Evolutionary conservation across 139 green algal species (phyloP).

Genomic region (Tetraselmis striata): DNA sequence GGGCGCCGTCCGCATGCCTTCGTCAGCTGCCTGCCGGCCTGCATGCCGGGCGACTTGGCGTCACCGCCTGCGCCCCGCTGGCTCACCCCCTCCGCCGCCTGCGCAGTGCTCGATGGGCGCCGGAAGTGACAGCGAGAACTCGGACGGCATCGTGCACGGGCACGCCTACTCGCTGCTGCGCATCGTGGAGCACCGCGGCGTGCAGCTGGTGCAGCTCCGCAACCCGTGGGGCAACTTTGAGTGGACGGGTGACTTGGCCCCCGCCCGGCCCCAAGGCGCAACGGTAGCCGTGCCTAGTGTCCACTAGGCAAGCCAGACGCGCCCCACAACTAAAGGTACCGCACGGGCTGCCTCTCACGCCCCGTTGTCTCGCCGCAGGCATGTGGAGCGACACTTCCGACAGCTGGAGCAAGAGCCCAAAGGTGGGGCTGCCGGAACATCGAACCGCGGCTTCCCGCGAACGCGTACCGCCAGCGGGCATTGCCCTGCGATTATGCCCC

Average conservation of each 20-base stretch:
- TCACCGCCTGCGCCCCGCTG: too few species aligned
- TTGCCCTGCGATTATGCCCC: too few species aligned
- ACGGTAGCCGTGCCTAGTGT: too few species aligned
- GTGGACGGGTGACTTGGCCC: constrained; percentile 9
- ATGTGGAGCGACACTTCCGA: background rate
- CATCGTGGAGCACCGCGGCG: constrained; percentile 22
- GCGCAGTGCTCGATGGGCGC: constrained; percentile 9
- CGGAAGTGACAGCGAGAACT: constrained; percentile 30
- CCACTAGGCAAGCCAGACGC: too few species aligned
- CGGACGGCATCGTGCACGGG: constrained; percentile 37
- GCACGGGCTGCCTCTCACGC: too few species aligned
- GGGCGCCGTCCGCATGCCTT: background rate
- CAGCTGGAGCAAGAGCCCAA: background rate
- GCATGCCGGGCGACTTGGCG: background rate
- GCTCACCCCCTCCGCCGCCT: too few species aligned
- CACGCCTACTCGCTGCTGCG: constrained; percentile 34
- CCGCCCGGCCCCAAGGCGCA: too few species aligned
- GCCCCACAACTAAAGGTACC: too few species aligned
- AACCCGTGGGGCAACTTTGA: constrained; percentile 40
- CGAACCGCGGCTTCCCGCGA: too few species aligned
- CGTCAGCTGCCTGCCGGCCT: too few species aligned
- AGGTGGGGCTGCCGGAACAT: too few species aligned
- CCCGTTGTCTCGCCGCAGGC: background rate
- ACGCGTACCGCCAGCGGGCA: too few species aligned
- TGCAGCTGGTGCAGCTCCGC: constrained; percentile 29